Conservation (phyloP, 192 early-diverging fungal genomes). For the Thoreauomyces humboldtii region DNA sequence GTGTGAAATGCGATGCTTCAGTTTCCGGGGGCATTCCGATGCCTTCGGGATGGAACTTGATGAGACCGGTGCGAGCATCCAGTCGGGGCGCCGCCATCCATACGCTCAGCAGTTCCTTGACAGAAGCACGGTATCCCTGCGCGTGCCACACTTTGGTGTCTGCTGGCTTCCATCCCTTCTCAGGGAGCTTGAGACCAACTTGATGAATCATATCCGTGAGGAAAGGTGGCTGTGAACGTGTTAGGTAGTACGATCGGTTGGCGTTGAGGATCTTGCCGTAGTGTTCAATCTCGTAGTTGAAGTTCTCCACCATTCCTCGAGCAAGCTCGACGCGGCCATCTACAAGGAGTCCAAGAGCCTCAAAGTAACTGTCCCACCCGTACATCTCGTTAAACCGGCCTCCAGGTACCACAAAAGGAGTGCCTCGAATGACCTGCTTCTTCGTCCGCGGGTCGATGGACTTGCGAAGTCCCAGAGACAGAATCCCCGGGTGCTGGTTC, state of each 20-base stretch:
- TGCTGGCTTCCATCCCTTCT: constrained; percentile 31
- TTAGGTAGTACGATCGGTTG: constrained; percentile 95
- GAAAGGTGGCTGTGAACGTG: constrained; percentile 96
- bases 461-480: constrained; percentile 71
- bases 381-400: constrained; percentile 99
- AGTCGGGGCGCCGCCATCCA: constrained; percentile 84
- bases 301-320: constrained; percentile 96
- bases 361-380: constrained; percentile 97
- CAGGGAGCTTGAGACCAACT: constrained; percentile 62
- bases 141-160: constrained; percentile 68
- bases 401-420: constrained; percentile 96
- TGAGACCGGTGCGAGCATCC: constrained; percentile 72
- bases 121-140: constrained; percentile 63
- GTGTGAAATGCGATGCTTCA: constrained; percentile 67
- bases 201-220: constrained; percentile 92
- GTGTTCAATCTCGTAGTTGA: constrained; percentile 94
- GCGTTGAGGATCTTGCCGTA: constrained; percentile 99
- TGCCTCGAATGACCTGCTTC: constrained; percentile 40
- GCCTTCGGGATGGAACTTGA: constrained; percentile 84
- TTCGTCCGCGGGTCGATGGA: constrained; percentile 23
- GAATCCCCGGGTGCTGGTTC: constrained; percentile 85
- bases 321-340: constrained; percentile 85
- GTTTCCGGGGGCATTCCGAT: constrained; percentile 98
- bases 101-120: constrained; percentile 90
- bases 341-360: constrained; percentile 79